Conservation (phyloP, 345 rosid genomes). For the Stellera chamaejasme region DNA sequence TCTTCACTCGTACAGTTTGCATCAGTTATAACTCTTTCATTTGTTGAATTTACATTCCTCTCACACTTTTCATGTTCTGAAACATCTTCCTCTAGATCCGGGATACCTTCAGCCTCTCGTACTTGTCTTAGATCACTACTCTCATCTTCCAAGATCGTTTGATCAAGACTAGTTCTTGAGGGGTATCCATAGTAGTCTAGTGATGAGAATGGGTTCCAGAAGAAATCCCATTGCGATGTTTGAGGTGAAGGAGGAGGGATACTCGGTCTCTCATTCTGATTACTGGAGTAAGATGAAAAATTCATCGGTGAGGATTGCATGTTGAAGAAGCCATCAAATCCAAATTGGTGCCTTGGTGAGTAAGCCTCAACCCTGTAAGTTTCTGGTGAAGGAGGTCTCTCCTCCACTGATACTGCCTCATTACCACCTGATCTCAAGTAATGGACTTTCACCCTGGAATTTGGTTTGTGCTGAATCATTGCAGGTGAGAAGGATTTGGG, state of each 20-base stretch:
- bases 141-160: constrained; percentile 62
- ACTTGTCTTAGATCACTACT: constrained; percentile 75
- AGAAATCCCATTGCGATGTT: constrained; percentile 87
- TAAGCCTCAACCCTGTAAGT: constrained; percentile 46
- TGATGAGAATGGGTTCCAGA: constrained; percentile 97
- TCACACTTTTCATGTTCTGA: constrained; percentile 46
- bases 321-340: constrained; percentile 53
- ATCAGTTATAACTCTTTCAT: constrained; percentile 26
- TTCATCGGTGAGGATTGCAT: constrained; percentile 44
- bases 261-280: constrained; percentile 39
- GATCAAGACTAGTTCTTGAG: constrained; percentile 46
- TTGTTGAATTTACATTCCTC: constrained; percentile 20
- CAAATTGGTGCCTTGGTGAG: constrained; percentile 47
- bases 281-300: constrained; percentile 35
- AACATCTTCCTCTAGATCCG: constrained; percentile 81
- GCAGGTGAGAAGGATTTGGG: constrained; percentile 41
- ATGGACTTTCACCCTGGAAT: constrained; percentile 44
- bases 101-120: constrained; percentile 95
- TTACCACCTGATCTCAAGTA: constrained; percentile 63
- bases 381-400: constrained; percentile 76
- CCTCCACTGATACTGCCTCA: constrained; percentile 64
- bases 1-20: constrained; percentile 39
- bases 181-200: constrained; percentile 75
- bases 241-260: constrained; percentile 89
- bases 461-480: constrained; percentile 33